These are phyloP conservation scores for Hypoxylon sp. DNA, from an alignment of 2,329 filamentous ascomycete genomes.

Conservation along the genomic window DNA sequence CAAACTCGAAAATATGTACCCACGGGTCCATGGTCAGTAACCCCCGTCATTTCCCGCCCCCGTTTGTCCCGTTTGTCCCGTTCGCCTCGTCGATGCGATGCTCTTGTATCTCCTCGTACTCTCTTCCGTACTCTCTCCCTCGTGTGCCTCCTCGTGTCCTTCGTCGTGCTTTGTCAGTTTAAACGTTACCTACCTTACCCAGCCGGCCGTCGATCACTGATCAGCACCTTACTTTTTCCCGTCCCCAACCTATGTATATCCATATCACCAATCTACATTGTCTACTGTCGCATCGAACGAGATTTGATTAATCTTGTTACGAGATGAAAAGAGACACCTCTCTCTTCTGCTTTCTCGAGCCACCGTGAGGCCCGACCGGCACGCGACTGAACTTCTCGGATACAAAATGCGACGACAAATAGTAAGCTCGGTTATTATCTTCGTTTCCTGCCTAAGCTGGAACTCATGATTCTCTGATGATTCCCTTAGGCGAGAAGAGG, in stretches of 20 bases:
- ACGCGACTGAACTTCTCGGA: conserved; percentile 19
- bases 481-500: conserved; percentile 3
- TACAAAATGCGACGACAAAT: conserved; percentile 22
- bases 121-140: background rate
- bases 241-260: conserved; percentile 10
- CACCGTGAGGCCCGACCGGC: conserved; percentile 10
- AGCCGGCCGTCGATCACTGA: conserved; percentile 33
- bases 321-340: conserved; percentile 26
- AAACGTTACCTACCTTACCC: conserved; percentile 32
- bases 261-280: conserved; percentile 19
- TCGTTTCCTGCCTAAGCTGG: conserved; percentile 17
- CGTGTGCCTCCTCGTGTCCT: background rate
- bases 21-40: background rate
- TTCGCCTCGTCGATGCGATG: conserved; percentile 9
- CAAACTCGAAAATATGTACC: too few species aligned
- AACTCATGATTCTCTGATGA: conserved; percentile 1
- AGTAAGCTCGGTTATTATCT: conserved; percentile 35
- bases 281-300: conserved; percentile 19
- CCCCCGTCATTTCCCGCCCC: conserved; percentile 1
- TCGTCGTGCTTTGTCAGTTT: conserved; percentile 3
- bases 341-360: conserved; percentile 7
- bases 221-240: conserved; percentile 16
- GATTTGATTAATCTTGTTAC: conserved; percentile 31
- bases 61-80: conserved; percentile 18
- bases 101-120: background rate